Evolutionary conservation across 2,329 filamentous ascomycete species (phyloP).

Genomic region (Epichloe hybrida): DNA sequence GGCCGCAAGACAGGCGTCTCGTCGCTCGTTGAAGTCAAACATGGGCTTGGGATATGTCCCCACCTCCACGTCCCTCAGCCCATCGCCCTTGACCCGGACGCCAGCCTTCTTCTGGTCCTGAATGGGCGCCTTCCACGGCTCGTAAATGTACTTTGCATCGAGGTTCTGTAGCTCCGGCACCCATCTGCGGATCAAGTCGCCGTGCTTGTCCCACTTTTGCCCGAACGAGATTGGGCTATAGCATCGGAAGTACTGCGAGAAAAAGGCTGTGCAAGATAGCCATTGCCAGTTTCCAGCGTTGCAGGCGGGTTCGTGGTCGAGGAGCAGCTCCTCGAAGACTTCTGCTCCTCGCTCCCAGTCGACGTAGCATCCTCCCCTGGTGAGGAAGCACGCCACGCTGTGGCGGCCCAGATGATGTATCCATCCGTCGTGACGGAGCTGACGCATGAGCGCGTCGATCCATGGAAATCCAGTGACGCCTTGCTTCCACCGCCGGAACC

Average conservation of each 20-base stretch:
- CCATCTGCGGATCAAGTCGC: constrained; percentile 48
- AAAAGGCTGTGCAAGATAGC: constrained; percentile 65
- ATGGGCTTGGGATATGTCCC: constrained; percentile 59
- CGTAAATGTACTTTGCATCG: constrained; percentile 60
- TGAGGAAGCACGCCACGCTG: constrained; percentile 70
- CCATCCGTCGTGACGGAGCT: constrained; percentile 59
- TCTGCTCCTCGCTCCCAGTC: constrained; percentile 68
- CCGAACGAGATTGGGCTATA: constrained; percentile 61
- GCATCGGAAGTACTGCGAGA: constrained; percentile 55
- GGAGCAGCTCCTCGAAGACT: constrained; percentile 62
- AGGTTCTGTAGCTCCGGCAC: constrained; percentile 52
- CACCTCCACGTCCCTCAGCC: constrained; percentile 26
- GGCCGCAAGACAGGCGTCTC: constrained; percentile 47
- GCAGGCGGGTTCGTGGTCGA: constrained; percentile 63
- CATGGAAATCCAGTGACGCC: constrained; percentile 65
- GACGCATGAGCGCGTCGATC: constrained; percentile 71
- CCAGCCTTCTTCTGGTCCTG: constrained; percentile 56
- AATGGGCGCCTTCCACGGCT: constrained; percentile 63
- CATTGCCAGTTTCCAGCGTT: constrained; percentile 71
- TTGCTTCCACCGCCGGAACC: constrained; percentile 55
- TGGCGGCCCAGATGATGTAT: constrained; percentile 69
- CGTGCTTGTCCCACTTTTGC: constrained; percentile 62
- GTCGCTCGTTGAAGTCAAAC: constrained; percentile 57
- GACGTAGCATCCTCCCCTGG: constrained; percentile 63
- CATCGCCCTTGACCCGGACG: constrained; percentile 45